Evolutionary conservation across 1,284 basidiomycete genomes (phyloP), one percentile per base, ranked within the genome.

Genomic region (Coriolopsis trogii): DNA sequence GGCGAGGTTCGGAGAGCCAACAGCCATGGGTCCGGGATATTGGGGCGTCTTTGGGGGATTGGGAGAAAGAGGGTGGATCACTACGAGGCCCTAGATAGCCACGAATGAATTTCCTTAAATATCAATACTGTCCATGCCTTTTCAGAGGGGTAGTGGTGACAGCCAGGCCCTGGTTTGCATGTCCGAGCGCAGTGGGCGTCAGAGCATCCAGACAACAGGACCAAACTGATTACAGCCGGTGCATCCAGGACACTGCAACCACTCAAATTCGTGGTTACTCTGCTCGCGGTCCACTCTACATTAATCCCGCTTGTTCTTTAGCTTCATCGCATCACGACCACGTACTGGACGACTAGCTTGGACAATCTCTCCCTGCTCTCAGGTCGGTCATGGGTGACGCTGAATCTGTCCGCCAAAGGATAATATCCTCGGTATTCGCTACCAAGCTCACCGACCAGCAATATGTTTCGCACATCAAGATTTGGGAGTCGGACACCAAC

Each of bases 391-490:
- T 89, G 85, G 68, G 78, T 42, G 84, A 87, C 66, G 73, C 76
- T 59, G 77, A 78, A 26, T 69, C 70, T 31, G 67, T 70, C 54
- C 81, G 78, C 54, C 79, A 85, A 62, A 81, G 84, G 58, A 95
- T 97, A 62, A 85, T 93, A 59, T 72, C 80, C 1, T 95, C 93
- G 6, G 85, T 95, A 3, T 96, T 97, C 73, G 34, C 44, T n/a
- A 80, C 84, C 26, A 82, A 83, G 61, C 77, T 85, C 42, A 84
- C 82, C 64, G 87, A 86, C 49, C 94, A 96, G 70, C 80, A 76
- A 18, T 92, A 95, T 67, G 83, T 95, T 51, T 79, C 85, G 37
- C 93, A 94, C 71, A 66, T 95, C 67, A 95, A 95, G 76, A 91
- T 96, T 31, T 93, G 87, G 83, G 95, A 98, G 72, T 85, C 89